Conservation (phyloP, 2,329 filamentous ascomycete genomes). For the Coniochaeta prunicola region DNA sequence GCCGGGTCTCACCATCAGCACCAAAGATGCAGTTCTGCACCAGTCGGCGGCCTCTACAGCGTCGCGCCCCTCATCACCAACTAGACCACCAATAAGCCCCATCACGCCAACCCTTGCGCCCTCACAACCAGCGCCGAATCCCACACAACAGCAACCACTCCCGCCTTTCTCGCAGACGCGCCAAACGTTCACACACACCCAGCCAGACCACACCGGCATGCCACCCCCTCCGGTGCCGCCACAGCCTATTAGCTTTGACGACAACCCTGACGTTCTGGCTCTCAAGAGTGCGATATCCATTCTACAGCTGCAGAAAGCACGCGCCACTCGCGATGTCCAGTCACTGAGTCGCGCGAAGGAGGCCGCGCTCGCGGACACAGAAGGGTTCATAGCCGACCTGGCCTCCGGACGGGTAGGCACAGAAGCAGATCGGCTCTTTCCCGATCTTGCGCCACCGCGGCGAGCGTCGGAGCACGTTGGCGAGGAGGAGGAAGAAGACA, state of each 20-base stretch:
- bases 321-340: conserved; percentile 68
- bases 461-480: not conserved
- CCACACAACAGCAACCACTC: conserved; percentile 5
- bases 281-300: conserved; percentile 79
- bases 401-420: conserved; percentile 50
- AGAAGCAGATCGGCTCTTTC: conserved; percentile 21
- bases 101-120: conserved; percentile 43
- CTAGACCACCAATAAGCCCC: conserved; percentile 44
- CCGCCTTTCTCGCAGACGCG: conserved; percentile 23
- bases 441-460: conserved; percentile 3
- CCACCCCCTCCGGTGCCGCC: conserved; percentile 37
- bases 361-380: conserved; percentile 62
- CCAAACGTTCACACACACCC: conserved; percentile 31
- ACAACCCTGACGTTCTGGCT: conserved; percentile 81
- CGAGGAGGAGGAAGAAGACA: conserved; percentile 23
- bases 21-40: conserved; percentile 6
- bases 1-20: conserved; percentile 22
- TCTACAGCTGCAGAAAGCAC: conserved; percentile 76
- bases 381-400: conserved; percentile 64
- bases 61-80: conserved; percentile 34
- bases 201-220: conserved; percentile 34
- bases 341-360: conserved; percentile 62
- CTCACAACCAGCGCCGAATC: conserved; percentile 18
- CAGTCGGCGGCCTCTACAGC: conserved; percentile 13
- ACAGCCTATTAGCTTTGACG: conserved; percentile 47